Conservation (phyloP, 2,329 filamentous ascomycete genomes). For the Conoideocrella luteorostrata region DNA sequence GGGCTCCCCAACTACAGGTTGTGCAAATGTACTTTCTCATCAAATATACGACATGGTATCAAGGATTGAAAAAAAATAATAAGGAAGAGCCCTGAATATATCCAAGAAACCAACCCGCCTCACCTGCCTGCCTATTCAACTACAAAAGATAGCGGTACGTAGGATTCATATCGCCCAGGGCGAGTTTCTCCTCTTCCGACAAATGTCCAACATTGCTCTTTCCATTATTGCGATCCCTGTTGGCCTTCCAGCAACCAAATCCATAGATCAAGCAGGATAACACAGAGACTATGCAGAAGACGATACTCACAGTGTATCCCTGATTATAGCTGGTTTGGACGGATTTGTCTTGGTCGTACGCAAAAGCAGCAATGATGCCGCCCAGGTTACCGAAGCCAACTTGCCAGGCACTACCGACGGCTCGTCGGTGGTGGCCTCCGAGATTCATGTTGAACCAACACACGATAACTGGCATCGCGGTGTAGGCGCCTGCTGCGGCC, state of each 20-base stretch:
- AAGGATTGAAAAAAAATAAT: too few relatives aligned
- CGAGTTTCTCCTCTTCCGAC: constrained; percentile 56
- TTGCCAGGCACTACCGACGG: constrained; percentile 70
- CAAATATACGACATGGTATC: too few relatives aligned
- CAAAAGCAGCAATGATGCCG: constrained; percentile 70
- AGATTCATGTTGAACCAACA: constrained; percentile 83
- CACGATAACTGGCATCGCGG: constrained; percentile 81
- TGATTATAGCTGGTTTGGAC: constrained; percentile 75
- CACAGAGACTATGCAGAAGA: constrained; percentile 52
- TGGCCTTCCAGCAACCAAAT: constrained; percentile 50
- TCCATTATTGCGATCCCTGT: constrained; percentile 49
- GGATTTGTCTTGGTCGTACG: constrained; percentile 59
- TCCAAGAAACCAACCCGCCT: too few relatives aligned
- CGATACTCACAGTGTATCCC: constrained; percentile 57
- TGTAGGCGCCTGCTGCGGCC: constrained; percentile 72
- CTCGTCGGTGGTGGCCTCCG: constrained; percentile 62
- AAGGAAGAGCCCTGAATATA: too few relatives aligned
- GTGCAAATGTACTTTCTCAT: too few relatives aligned
- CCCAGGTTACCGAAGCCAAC: constrained; percentile 74
- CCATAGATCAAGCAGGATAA: constrained; percentile 56
- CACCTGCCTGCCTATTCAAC: too few relatives aligned
- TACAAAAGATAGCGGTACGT: constrained; percentile 55
- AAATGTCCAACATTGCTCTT: constrained; percentile 36
- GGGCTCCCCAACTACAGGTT: too few relatives aligned
- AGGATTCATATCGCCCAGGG: constrained; percentile 53